Evolutionary conservation across 768 basidiomycete species (phyloP).

Genomic region (Leccinum subgranulosum): DNA sequence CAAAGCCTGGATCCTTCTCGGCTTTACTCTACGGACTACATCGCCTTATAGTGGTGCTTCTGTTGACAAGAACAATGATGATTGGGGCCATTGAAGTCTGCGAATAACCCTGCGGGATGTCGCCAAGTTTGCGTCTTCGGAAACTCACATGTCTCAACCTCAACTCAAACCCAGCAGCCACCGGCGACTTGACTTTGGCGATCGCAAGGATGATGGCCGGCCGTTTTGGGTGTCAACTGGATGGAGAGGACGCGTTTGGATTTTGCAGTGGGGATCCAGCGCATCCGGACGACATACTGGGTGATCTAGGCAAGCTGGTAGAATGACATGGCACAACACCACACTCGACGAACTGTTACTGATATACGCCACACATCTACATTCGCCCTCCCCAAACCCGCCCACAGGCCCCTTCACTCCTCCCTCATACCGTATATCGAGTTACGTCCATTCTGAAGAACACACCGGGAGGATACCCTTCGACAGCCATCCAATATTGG

Average conservation of each 20-base stretch:
- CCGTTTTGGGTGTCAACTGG: slow-evolving; percentile 29
- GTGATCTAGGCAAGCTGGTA: slow-evolving; percentile 60
- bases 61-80: too few relatives aligned
- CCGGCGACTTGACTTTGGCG: slow-evolving; percentile 63
- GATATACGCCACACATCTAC: too few relatives aligned
- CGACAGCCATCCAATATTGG: slow-evolving; percentile 44
- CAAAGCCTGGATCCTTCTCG: too few relatives aligned
- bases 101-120: too few relatives aligned
- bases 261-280: neutral
- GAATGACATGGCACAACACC: slow-evolving; percentile 8
- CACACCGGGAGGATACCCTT: slow-evolving; percentile 45
- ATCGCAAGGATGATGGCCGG: slow-evolving; percentile 43
- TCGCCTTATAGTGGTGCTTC: too few relatives aligned
- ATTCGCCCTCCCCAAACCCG: too few relatives aligned
- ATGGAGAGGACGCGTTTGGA: slow-evolving; percentile 24
- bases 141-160: too few relatives aligned
- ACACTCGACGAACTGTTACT: too few relatives aligned
- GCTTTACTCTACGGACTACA: too few relatives aligned
- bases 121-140: too few relatives aligned
- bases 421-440: slow-evolving; percentile 11
- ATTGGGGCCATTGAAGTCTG: too few relatives aligned
- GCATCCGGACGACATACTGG: slow-evolving; percentile 59
- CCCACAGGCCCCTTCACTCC: too few relatives aligned
- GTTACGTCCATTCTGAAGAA: slow-evolving; percentile 30
- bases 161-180: neutral